Conservation (phyloP, 2,329 filamentous ascomycete genomes). For the Rutstroemia sp. region DNA sequence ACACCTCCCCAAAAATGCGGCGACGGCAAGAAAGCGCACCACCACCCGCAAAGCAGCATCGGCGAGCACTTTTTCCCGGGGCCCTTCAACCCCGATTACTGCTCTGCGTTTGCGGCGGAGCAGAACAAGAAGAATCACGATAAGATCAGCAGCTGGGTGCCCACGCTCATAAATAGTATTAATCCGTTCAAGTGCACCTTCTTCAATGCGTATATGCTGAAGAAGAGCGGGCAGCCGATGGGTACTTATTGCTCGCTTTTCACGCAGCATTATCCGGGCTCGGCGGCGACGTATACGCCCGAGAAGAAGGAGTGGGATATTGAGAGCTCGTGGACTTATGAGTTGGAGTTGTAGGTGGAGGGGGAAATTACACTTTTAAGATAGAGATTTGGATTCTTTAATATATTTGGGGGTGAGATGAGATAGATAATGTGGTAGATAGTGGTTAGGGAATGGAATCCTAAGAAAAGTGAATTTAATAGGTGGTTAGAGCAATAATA, state of each 20-base stretch:
- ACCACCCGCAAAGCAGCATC: conserved; percentile 17
- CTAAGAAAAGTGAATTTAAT: too few species aligned
- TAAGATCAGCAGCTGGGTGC: neutral
- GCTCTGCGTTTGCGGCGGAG: conserved; percentile 11
- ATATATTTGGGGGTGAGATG: too few species aligned
- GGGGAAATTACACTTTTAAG: too few species aligned
- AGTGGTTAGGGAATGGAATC: too few species aligned
- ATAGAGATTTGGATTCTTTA: too few species aligned
- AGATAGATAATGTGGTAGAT: too few species aligned
- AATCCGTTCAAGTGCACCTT: conserved; percentile 21
- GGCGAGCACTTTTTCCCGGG: conserved; percentile 18
- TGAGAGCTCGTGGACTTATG: conserved; percentile 1
- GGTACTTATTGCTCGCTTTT: conserved; percentile 36
- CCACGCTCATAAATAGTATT: neutral
- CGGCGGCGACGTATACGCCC: neutral
- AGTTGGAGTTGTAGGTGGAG: too few species aligned
- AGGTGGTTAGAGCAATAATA: too few species aligned
- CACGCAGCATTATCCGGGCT: conserved; percentile 3
- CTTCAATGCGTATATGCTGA: conserved; percentile 34
- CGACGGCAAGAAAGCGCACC: conserved; percentile 10
- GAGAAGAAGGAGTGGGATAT: neutral
- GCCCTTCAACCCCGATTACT: conserved; percentile 17
- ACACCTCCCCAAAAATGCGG: conserved; percentile 11
- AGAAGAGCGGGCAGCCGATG: conserved; percentile 31
- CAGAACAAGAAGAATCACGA: conserved; percentile 14